Base-by-base conservation (phyloP, 1,284 basidiomycete genomes). In the Cryptococcus neoformans region DNA sequence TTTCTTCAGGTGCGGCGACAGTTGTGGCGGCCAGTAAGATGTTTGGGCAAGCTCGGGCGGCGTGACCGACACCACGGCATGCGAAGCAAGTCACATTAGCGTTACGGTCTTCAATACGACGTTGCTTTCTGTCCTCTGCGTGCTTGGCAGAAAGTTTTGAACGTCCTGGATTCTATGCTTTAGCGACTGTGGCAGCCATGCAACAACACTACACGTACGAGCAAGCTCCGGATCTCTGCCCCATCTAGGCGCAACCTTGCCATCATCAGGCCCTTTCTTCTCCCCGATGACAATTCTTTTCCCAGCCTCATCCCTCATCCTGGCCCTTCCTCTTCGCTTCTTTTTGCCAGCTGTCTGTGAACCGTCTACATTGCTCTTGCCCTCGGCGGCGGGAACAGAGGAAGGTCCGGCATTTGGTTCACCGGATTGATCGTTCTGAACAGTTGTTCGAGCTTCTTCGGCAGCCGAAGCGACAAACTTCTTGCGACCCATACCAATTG, bases 61-160 rank as follows among this genome's bases (percentile, higher is more conserved):
- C 81, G 70, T 96, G 93, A 0, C 93, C 93, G 60, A 83, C 84
- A 66, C 87, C 82, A 54, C 93, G 84, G 78, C 93, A 97, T 1
- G 89, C 90, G 73, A 92, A 95, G 72, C 93, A 96, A 7, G 84
- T 87, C 3, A 86, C 90, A 3, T 80, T 77, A 17, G 80, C 75
- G 8, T 81, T 70, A 47, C 85, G 83, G 53, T 87, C 84, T 6
- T 84, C 74, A 51, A 85, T 84, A 36, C 92, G 84, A 63, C 85
- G 82, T 53, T 85, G 69, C 12, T 91, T 82, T 47, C 91, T 81
- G 28, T 79, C 68, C 70, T 89, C 90, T 3, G 84, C 84, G 45
- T 64, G 66, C 16, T 68, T 62, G 1, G 60, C 63, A 2, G 62
- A 61, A 7, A 63, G 28, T 39, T 62, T 59, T 14, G 67, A 60